A percentile compares a stretch with the other conserved stretches of the same genome.
phyloP scores from a whole-genome alignment of 2,329 filamentous ascomycete genomes.

The Karstenula rhodostoma region DNA sequence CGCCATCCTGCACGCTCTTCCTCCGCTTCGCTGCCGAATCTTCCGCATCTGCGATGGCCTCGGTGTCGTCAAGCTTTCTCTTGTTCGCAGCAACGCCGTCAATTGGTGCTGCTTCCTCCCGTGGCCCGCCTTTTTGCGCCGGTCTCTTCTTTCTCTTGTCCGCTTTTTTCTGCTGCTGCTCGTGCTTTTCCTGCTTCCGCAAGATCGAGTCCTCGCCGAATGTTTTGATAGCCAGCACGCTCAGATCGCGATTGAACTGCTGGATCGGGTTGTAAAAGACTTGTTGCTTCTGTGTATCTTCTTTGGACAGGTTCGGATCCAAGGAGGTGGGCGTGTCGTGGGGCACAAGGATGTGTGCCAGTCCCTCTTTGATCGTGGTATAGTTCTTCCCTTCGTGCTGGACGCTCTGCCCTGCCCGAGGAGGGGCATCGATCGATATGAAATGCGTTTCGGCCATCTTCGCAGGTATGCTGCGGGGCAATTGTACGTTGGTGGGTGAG shows the following conservation, averaged over 20 bases:
- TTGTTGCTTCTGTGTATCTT: slow-evolving; percentile 67
- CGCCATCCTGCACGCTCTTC: slow-evolving; percentile 30
- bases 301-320: slow-evolving; percentile 57
- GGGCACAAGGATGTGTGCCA: slow-evolving; percentile 73
- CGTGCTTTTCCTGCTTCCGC: slow-evolving; percentile 54
- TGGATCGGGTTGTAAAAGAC: slow-evolving; percentile 99
- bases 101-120: not conserved
- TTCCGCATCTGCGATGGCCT: slow-evolving; percentile 13
- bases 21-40: slow-evolving; percentile 35
- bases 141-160: slow-evolving; percentile 34
- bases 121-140: slow-evolving; percentile 19
- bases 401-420: slow-evolving; percentile 42
- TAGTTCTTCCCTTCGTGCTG: slow-evolving; percentile 62
- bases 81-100: slow-evolving; percentile 31
- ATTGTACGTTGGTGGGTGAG: slow-evolving; percentile 27
- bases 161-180: slow-evolving; percentile 51
- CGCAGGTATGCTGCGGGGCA: slow-evolving; percentile 2
- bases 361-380: slow-evolving; percentile 70
- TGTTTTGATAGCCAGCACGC: slow-evolving; percentile 87
- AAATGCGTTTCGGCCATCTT: slow-evolving; percentile 21
- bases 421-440: slow-evolving; percentile 38
- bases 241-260: slow-evolving; percentile 97
- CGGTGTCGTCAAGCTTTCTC: slow-evolving; percentile 33
- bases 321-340: slow-evolving; percentile 58
- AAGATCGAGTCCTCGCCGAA: slow-evolving; percentile 75